phyloP scores from a whole-genome alignment of 148 eudicot genomes.

The Talinum fruticosum region DNA sequence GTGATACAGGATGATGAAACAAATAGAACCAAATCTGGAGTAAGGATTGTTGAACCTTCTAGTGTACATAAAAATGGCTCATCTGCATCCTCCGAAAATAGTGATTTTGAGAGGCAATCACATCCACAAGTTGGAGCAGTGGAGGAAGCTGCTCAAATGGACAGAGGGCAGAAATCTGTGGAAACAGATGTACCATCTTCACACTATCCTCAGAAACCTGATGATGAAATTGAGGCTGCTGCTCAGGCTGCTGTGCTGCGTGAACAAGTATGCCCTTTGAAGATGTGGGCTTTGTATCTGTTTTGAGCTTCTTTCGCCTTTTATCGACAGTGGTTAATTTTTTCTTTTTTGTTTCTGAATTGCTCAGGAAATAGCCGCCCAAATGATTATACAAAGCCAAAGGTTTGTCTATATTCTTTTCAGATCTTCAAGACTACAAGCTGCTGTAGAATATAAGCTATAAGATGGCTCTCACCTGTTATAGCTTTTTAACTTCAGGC shows the following conservation, averaged over 20 bases:
- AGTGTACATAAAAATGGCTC: slow-evolving; percentile 28
- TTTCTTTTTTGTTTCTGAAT: slow-evolving; percentile 16
- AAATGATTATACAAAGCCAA: slow-evolving; percentile 63
- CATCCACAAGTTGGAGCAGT: slow-evolving; percentile 14
- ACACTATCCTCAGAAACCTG: slow-evolving; percentile 20
- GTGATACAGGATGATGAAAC: slow-evolving; percentile 12
- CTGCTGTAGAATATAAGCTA: slow-evolving; percentile 2
- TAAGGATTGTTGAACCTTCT: slow-evolving; percentile 21
- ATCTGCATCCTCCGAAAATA: slow-evolving; percentile 12
- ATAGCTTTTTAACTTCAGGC: slow-evolving; percentile 43
- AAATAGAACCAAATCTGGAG: slow-evolving; percentile 18
- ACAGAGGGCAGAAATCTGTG: slow-evolving; percentile 10
- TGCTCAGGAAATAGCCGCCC: slow-evolving; percentile 70
- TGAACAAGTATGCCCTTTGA: slow-evolving; percentile 64
- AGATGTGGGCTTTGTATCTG: slow-evolving; percentile 13
- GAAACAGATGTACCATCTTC: slow-evolving; percentile 15
- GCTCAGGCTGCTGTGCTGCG: slow-evolving; percentile 81
- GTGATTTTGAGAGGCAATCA: slow-evolving; percentile 22
- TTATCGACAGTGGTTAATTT: slow-evolving; percentile 21
- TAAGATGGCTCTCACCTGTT: slow-evolving; percentile 18
- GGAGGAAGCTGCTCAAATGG: slow-evolving; percentile 12
- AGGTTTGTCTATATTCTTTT: slow-evolving; percentile 47
- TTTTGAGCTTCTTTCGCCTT: slow-evolving; percentile 11
- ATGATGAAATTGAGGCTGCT: slow-evolving; percentile 68
- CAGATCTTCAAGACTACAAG: background rate